phyloP scores from a whole-genome alignment of 2,329 filamentous ascomycete species.

The Neonectria punicea region DNA sequence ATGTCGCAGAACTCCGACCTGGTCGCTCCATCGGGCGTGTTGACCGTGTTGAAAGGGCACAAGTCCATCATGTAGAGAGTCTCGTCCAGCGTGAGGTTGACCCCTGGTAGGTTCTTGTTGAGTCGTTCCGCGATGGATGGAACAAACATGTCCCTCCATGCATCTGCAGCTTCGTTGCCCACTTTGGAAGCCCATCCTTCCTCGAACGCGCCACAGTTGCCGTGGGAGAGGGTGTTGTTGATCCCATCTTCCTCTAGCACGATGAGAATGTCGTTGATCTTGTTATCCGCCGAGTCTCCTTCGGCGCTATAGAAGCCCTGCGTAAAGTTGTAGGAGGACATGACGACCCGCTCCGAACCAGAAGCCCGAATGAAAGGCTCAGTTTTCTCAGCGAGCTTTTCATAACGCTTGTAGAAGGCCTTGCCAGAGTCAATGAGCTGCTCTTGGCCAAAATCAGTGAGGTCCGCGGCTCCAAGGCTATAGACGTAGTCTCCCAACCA shows the following conservation, averaged over 20 bases:
- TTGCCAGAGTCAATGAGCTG: conserved; percentile 80
- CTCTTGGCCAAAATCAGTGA: conserved; percentile 73
- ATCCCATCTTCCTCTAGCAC: conserved; percentile 72
- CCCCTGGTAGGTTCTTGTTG: conserved; percentile 74
- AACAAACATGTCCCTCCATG: conserved; percentile 73
- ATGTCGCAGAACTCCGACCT: conserved; percentile 80
- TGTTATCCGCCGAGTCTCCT: conserved; percentile 51
- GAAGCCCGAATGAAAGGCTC: conserved; percentile 79
- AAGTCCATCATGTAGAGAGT: conserved; percentile 85
- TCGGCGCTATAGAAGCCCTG: conserved; percentile 72
- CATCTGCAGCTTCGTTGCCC: conserved; percentile 60
- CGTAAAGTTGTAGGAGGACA: conserved; percentile 80
- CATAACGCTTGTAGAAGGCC: conserved; percentile 81
- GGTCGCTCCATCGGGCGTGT: conserved; percentile 57
- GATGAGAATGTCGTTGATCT: conserved; percentile 68
- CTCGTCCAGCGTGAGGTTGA: conserved; percentile 70
- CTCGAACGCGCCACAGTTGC: conserved; percentile 77
- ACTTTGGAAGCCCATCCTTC: conserved; percentile 61
- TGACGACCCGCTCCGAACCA: conserved; percentile 75
- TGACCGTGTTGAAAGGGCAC: conserved; percentile 87
- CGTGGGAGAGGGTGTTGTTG: conserved; percentile 87
- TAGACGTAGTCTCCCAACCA: conserved; percentile 81
- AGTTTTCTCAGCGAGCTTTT: conserved; percentile 63
- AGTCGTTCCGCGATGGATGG: conserved; percentile 75
- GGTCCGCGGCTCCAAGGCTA: conserved; percentile 73